Conservation (phyloP, 2,329 filamentous ascomycete genomes). For the Fusarium tupiense region DNA sequence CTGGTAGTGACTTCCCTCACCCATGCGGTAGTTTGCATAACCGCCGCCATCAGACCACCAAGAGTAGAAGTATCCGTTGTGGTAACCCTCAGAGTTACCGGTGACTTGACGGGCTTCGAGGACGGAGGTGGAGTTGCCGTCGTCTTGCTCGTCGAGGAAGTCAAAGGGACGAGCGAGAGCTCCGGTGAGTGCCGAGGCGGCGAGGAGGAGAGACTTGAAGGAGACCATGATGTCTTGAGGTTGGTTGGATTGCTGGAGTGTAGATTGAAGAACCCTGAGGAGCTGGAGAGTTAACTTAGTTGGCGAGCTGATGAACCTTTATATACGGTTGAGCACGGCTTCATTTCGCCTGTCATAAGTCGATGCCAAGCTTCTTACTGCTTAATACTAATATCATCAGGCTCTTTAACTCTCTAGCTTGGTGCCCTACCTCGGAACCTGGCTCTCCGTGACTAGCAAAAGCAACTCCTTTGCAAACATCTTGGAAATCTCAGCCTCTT, state of each 20-base stretch:
- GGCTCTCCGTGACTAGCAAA: not conserved
- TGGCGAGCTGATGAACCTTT: not conserved
- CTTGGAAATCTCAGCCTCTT: not conserved
- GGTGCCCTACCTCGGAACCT: not conserved
- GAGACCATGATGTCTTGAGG: not conserved
- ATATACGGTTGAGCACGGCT: not conserved
- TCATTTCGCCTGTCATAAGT: not conserved
- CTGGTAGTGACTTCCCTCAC: constrained; percentile 3
- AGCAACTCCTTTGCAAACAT: not conserved
- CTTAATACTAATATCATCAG: not conserved
- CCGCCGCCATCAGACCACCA: constrained; percentile 19
- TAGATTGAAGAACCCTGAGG: not conserved
- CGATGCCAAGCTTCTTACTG: not conserved
- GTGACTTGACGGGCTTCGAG: constrained; percentile 10
- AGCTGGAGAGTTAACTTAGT: not conserved
- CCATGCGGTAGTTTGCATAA: constrained; percentile 1
- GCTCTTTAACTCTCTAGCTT: not conserved
- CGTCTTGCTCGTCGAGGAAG: constrained; percentile 14
- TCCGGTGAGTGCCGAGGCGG: constrained; percentile 5
- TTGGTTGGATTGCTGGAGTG: accelerated
- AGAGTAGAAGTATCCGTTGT: constrained; percentile 24
- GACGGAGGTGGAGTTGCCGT: constrained; percentile 5
- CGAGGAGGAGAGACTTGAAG: constrained; percentile 9
- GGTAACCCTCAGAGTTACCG: constrained; percentile 3
- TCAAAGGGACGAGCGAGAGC: constrained; percentile 17